Conservation (phyloP, 2,329 filamentous ascomycete species). For the Drechslerella stenobrocha region DNA sequence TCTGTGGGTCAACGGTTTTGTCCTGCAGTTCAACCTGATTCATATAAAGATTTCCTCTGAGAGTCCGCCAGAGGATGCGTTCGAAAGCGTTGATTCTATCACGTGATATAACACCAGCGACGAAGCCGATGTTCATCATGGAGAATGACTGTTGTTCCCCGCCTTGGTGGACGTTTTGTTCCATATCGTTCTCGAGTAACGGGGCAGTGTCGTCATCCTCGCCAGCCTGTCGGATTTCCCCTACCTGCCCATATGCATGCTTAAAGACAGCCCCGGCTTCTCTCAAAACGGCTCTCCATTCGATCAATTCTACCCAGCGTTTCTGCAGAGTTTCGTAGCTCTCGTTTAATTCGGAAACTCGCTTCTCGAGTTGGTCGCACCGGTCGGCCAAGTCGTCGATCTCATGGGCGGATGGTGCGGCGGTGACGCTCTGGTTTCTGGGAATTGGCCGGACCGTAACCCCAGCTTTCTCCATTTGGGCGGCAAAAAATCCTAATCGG, state of each 20-base stretch:
- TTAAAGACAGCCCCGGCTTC: constrained; percentile 98
- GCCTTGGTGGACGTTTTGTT: constrained; percentile 81
- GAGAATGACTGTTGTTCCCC: constrained; percentile 71
- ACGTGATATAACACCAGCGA: constrained; percentile 90
- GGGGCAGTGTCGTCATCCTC: constrained; percentile 87
- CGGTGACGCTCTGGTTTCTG: constrained; percentile 83
- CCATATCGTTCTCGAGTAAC: constrained; percentile 79
- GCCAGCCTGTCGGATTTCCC: constrained; percentile 76
- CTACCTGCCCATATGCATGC: constrained; percentile 89
- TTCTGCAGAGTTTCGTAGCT: constrained; percentile 99
- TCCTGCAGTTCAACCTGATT: constrained; percentile 99
- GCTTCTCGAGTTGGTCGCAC: constrained; percentile 87
- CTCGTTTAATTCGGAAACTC: constrained; percentile 88
- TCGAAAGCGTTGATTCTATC: constrained; percentile 95
- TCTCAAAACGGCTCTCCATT: constrained; percentile 96
- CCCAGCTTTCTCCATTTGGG: constrained; percentile 90
- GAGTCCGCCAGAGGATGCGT: constrained; percentile 93
- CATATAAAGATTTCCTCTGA: constrained; percentile 98
- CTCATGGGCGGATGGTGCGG: constrained; percentile 85
- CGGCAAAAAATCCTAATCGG: constrained; percentile 91
- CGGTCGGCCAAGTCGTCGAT: constrained; percentile 95
- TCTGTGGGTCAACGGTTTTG: constrained; percentile 84
- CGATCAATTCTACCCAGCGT: constrained; percentile 91
- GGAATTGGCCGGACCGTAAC: constrained; percentile 87
- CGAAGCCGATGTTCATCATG: constrained; percentile 74